phyloP scores from a whole-genome alignment of 2,329 filamentous ascomycete genomes.

The Ophiostoma australiae region DNA sequence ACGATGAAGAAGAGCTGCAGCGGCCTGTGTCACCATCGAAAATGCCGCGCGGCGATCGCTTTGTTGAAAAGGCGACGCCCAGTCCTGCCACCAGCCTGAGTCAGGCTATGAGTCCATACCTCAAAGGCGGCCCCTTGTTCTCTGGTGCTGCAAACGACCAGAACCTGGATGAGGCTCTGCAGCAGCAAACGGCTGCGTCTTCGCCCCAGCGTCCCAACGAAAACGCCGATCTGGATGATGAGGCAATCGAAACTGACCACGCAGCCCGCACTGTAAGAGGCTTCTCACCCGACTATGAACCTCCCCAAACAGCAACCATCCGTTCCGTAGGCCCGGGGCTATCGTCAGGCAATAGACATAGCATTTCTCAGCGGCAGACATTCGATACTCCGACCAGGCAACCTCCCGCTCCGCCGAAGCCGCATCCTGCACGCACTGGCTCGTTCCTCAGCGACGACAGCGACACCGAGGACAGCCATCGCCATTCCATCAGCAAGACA shows the following conservation, averaged over 20 bases:
- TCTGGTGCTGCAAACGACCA: slow-evolving; percentile 14
- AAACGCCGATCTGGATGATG: background rate
- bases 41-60: slow-evolving; percentile 33
- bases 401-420: slow-evolving; percentile 33
- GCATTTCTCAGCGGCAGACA: background rate
- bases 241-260: slow-evolving; percentile 30
- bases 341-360: slow-evolving; percentile 22
- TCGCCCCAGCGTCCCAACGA: background rate
- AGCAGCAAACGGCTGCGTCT: background rate
- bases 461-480: slow-evolving; percentile 45
- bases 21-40: slow-evolving; percentile 36
- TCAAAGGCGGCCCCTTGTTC: slow-evolving; percentile 40
- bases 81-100: slow-evolving; percentile 76
- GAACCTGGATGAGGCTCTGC: background rate
- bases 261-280: slow-evolving; percentile 46
- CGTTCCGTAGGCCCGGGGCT: slow-evolving; percentile 52
- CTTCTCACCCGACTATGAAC: slow-evolving; percentile 72
- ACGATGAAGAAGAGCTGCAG: slow-evolving; percentile 30
- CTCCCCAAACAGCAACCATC: slow-evolving; percentile 66
- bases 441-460: slow-evolving; percentile 52
- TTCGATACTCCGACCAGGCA: slow-evolving; percentile 37
- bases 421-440: slow-evolving; percentile 36
- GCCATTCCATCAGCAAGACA: slow-evolving; percentile 25
- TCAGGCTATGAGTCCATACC: slow-evolving; percentile 81
- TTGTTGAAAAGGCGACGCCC: slow-evolving; percentile 38